Evolutionary conservation across 768 basidiomycete genomes (phyloP).

Genomic region (Rhizopogon roseolus): DNA sequence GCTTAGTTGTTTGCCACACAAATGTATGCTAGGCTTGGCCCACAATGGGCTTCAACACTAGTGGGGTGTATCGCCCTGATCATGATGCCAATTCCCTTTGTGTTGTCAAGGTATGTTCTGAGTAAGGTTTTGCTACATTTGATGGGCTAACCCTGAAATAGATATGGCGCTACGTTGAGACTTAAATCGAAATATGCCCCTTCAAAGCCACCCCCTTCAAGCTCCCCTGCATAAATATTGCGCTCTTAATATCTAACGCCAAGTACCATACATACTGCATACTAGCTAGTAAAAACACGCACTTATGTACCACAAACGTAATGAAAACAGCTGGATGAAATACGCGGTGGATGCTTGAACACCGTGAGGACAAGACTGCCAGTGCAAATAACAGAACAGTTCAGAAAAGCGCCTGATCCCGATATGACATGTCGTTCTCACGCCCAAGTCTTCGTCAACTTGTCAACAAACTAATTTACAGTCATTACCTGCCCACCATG

Average conservation of each 20-base stretch:
- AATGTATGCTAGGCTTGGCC: constrained; percentile 46
- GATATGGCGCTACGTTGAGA: constrained; percentile 39
- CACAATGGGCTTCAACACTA: constrained; percentile 56
- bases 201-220: constrained; percentile 7
- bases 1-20: constrained; percentile 44
- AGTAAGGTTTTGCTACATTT: neutral
- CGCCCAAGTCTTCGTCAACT: neutral
- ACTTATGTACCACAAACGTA: neutral
- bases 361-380: no score
- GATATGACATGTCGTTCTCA: neutral
- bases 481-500: constrained; percentile 36
- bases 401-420: neutral
- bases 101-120: constrained; percentile 26
- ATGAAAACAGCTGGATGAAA: neutral
- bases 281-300: neutral
- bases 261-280: neutral
- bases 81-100: constrained; percentile 50
- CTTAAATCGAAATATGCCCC: constrained; percentile 40
- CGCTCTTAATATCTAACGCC: neutral
- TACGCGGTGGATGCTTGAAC: no score
- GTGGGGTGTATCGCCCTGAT: constrained; percentile 46
- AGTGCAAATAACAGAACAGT: no score
- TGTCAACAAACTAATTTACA: no score
- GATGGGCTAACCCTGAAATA: neutral
- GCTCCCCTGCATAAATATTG: constrained; percentile 4